A percentile compares a stretch with the other conserved stretches of the same genome.
Conservation (phyloP, 179 eudicot species). For the Corrigiola litoralis region DNA sequence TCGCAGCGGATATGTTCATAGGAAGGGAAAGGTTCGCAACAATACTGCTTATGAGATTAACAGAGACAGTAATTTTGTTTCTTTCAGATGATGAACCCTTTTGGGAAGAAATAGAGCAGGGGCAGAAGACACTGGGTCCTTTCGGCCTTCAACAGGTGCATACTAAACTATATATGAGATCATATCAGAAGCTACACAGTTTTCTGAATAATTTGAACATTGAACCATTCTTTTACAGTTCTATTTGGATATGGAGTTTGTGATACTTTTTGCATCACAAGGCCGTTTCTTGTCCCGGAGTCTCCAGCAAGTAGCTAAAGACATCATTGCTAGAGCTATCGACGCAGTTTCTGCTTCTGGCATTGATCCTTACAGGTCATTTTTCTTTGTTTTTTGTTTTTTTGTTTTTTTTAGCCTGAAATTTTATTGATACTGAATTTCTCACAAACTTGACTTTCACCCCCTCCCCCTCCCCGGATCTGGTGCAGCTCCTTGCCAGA, state of each 20-base stretch:
- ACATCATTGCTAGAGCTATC: constrained; percentile 72
- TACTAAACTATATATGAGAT: background rate
- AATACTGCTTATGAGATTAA: constrained; percentile 75
- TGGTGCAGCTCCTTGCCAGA: constrained; percentile 71
- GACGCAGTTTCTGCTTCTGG: constrained; percentile 75
- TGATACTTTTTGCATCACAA: constrained; percentile 86
- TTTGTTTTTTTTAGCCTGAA: too few relatives aligned
- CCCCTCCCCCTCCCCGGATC: background rate
- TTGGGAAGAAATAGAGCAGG: constrained; percentile 85
- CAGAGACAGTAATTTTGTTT: constrained; percentile 87
- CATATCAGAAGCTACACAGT: background rate
- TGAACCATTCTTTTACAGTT: constrained; percentile 51
- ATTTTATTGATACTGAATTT: background rate
- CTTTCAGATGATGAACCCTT: constrained; percentile 85
- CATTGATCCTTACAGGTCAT: constrained; percentile 83
- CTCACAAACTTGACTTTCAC: background rate
- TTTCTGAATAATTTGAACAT: background rate
- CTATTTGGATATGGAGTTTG: constrained; percentile 96
- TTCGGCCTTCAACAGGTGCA: constrained; percentile 89
- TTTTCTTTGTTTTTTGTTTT: background rate
- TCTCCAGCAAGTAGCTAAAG: constrained; percentile 77
- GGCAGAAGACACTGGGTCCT: constrained; percentile 65
- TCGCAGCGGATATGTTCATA: constrained; percentile 78
- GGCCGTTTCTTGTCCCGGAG: constrained; percentile 92
- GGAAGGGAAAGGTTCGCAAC: constrained; percentile 92